Evolutionary conservation across 169 alveolate species (phyloP).

Genomic region (Eimeria tenella): DNA sequence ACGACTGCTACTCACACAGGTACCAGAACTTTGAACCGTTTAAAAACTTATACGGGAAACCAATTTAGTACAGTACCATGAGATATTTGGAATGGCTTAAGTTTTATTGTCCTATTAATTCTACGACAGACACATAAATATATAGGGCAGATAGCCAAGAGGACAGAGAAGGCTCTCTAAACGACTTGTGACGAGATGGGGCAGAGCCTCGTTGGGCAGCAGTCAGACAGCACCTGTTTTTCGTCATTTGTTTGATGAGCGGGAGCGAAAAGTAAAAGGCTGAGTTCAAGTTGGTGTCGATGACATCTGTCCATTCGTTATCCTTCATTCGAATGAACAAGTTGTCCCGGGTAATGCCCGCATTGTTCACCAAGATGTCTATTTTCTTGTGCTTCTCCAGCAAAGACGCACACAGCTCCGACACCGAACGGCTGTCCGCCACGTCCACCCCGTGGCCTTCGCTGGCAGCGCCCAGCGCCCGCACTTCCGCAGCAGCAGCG

Average conservation of each 20-base stretch:
- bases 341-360: slow-evolving; percentile 94
- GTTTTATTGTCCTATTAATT: not conserved
- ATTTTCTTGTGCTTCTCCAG: slow-evolving; percentile 84
- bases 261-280: slow-evolving; percentile 82
- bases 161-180: not conserved
- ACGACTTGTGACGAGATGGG: not conserved
- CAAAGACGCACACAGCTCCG: slow-evolving; percentile 77
- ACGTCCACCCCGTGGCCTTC: slow-evolving; percentile 84
- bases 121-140: not conserved
- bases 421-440: slow-evolving; percentile 80
- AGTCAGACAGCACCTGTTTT: slow-evolving; percentile 39
- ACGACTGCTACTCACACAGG: no score
- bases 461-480: slow-evolving; percentile 77
- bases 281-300: slow-evolving; percentile 90
- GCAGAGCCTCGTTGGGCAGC: no score
- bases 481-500: slow-evolving; percentile 81
- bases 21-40: no score
- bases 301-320: slow-evolving; percentile 92
- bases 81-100: no score
- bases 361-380: slow-evolving; percentile 94
- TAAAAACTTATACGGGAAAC: no score
- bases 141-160: not conserved
- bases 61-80: no score
- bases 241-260: slow-evolving; percentile 80
- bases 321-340: slow-evolving; percentile 90